phyloP scores from a whole-genome alignment of 768 basidiomycete species.

The Boletus fagicola region DNA sequence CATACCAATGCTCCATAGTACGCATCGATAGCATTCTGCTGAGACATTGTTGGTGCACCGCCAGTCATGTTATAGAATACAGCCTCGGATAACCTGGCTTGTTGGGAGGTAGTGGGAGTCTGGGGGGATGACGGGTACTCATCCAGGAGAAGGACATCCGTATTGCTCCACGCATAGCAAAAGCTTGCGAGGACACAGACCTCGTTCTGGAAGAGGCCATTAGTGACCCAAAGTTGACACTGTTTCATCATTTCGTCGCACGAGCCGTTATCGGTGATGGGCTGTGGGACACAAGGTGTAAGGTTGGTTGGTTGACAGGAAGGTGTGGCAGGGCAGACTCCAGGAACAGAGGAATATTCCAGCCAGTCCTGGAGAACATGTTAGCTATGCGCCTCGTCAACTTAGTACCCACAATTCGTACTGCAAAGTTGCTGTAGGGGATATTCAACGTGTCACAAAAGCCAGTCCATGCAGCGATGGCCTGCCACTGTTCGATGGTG shows the following conservation, averaged over 20 bases:
- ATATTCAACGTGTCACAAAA: conserved; percentile 23
- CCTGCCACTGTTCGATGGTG: conserved; percentile 12
- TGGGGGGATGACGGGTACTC: conserved; percentile 11
- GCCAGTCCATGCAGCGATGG: conserved; percentile 24
- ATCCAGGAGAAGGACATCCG: conserved; percentile 18
- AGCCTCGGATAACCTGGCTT: conserved; percentile 16
- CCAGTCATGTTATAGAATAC: conserved; percentile 23
- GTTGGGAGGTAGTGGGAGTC: conserved; percentile 10
- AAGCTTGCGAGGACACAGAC: conserved; percentile 25
- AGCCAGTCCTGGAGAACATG: conserved; percentile 22
- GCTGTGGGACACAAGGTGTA: conserved; percentile 21
- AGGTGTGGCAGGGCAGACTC: conserved; percentile 16
- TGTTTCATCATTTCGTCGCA: conserved; percentile 17
- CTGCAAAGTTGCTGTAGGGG: conserved; percentile 22
- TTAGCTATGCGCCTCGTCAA: neutral
- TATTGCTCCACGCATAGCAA: conserved; percentile 24
- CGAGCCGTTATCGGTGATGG: conserved; percentile 22
- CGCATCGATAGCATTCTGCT: conserved; percentile 22
- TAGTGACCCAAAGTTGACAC: conserved; percentile 20
- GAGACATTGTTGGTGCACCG: conserved; percentile 18
- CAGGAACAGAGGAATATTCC: conserved; percentile 20
- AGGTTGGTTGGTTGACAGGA: conserved; percentile 8
- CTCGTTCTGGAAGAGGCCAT: conserved; percentile 27
- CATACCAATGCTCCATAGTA: conserved; percentile 22
- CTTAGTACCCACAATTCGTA: neutral